Conservation (phyloP, 352 stramenopile species). For the Aphanomyces astaci region DNA sequence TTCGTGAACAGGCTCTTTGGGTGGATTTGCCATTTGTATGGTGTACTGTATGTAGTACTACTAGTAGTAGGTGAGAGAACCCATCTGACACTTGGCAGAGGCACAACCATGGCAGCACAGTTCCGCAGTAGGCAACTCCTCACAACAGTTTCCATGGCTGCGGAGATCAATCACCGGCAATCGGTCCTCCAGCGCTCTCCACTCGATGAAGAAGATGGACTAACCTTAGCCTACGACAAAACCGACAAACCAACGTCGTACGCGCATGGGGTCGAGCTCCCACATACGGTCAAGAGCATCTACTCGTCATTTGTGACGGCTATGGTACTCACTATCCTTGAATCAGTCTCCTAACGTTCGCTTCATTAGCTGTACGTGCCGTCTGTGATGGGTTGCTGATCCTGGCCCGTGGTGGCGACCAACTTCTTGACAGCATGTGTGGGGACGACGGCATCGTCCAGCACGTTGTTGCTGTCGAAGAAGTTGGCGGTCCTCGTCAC, state of each 20-base stretch:
- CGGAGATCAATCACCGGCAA: neutral
- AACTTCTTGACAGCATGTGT: conserved; percentile 19
- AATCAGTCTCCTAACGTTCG: neutral
- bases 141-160: too few species aligned
- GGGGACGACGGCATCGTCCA: conserved; percentile 18
- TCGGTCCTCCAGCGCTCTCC: neutral
- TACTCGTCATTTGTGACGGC: conserved; percentile 21
- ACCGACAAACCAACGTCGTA: neutral
- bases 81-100: neutral
- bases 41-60: neutral
- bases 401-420: conserved; percentile 19
- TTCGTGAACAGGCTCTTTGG: neutral
- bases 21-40: neutral
- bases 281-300: neutral
- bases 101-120: neutral
- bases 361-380: conserved; percentile 5
- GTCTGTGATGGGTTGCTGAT: conserved; percentile 18
- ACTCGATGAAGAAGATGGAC: neutral
- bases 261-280: neutral
- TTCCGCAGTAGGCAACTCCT: neutral
- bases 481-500: conserved; percentile 19
- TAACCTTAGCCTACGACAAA: neutral
- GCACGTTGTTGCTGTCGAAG: conserved; percentile 15
- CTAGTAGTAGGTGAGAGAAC: neutral
- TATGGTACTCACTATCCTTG: too few species aligned